phyloP scores from a whole-genome alignment of 192 early-diverging fungal genomes.

The Glomus cerebriforme region DNA sequence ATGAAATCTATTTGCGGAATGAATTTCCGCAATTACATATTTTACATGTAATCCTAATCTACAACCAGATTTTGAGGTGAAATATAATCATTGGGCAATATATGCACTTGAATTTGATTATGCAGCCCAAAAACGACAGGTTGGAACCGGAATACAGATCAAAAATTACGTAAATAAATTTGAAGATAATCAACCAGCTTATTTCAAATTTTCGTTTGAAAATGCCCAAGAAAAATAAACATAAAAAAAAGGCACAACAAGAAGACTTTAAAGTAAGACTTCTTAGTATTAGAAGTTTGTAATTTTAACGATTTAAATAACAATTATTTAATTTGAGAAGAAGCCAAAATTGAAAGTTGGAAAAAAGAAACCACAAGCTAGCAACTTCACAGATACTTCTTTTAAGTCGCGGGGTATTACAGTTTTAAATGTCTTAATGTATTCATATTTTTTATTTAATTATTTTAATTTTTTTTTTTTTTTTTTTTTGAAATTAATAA shows the following conservation, averaged over 20 bases:
- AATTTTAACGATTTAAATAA: not conserved
- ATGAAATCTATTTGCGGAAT: too few species aligned
- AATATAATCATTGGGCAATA: too few species aligned
- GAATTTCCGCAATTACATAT: too few species aligned
- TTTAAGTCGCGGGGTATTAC: conserved; percentile 73
- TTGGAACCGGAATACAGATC: too few species aligned
- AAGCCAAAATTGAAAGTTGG: conserved; percentile 93
- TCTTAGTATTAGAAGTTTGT: not conserved
- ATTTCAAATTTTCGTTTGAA: too few species aligned
- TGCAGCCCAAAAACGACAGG: too few species aligned
- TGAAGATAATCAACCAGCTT: too few species aligned
- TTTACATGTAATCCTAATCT: too few species aligned
- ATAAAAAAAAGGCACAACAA: conserved; percentile 19
- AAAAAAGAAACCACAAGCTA: conserved; percentile 76
- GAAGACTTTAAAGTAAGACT: conserved; percentile 30
- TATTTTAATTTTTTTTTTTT: not conserved
- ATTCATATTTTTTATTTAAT: not conserved
- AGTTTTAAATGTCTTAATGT: not conserved
- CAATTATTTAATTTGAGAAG: conserved; percentile 35
- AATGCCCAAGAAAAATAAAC: conserved; percentile 31
- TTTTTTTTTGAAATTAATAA: not conserved
- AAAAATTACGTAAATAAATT: too few species aligned
- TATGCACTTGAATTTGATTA: too few species aligned
- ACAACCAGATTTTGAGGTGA: too few species aligned
- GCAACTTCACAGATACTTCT: conserved; percentile 79